These are phyloP conservation scores for Amborella trichopoda DNA, from an alignment of 164 flowering plant genomes.

Conservation along the genomic window DNA sequence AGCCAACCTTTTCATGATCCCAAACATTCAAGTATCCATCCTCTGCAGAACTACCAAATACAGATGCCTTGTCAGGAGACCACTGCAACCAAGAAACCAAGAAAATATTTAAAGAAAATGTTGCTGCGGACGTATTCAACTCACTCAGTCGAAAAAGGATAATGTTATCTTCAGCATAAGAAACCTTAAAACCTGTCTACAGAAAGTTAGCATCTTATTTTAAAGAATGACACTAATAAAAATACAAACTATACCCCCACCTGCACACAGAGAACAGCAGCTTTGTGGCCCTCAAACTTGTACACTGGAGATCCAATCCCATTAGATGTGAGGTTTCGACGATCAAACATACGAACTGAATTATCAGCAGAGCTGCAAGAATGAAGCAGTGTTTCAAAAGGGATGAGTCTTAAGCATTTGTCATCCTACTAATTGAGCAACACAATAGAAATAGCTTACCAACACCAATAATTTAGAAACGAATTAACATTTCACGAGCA, in stretches of 20 bases:
- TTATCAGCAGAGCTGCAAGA: conserved; percentile 95
- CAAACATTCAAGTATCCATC: conserved; percentile 74
- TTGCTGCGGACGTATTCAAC: too few species aligned
- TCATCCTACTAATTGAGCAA: too few species aligned
- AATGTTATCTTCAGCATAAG: too few species aligned
- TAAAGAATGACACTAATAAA: neutral
- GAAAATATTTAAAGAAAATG: too few species aligned
- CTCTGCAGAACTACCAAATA: conserved; percentile 90
- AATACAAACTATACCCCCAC: conserved; percentile 11
- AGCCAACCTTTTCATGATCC: conserved; percentile 56
- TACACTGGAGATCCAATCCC: conserved; percentile 75
- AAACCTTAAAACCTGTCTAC: too few species aligned
- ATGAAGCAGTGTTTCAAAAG: too few species aligned
- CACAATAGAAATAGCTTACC: too few species aligned
- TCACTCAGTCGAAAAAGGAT: too few species aligned
- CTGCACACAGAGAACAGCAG: conserved; percentile 93
- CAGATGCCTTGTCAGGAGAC: conserved; percentile 87
- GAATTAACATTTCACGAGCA: too few species aligned
- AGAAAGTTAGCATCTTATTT: too few species aligned
- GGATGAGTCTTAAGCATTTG: too few species aligned
- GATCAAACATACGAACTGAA: conserved; percentile 85
- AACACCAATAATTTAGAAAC: too few species aligned
- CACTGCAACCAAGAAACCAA: conserved; percentile 39
- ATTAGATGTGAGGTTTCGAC: conserved; percentile 63
- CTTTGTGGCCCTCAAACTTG: conserved; percentile 75